These are phyloP conservation scores for Mortierella sp. DNA, from an alignment of 371 early-diverging fungal species.

Conservation along the genomic window DNA sequence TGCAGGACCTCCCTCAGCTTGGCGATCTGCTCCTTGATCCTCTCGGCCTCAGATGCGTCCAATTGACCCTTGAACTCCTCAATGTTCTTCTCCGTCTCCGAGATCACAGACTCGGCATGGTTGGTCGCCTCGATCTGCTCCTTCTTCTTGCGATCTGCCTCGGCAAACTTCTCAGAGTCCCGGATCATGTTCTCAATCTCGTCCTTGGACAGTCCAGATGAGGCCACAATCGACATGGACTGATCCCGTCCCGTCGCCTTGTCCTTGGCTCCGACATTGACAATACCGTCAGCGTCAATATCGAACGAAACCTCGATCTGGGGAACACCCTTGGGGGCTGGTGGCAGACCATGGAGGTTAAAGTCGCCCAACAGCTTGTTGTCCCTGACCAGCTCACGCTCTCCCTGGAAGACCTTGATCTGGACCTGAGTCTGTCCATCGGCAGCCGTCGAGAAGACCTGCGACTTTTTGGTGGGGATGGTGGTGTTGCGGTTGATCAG, in stretches of 20 bases:
- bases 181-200: slow-evolving; percentile 98
- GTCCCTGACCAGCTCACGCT: slow-evolving; percentile 96
- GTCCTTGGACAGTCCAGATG: slow-evolving; percentile 94
- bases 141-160: slow-evolving; percentile 92
- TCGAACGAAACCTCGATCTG: slow-evolving; percentile 98
- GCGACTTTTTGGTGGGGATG: slow-evolving; percentile 99
- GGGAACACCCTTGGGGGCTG: slow-evolving; percentile 95
- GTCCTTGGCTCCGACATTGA: slow-evolving; percentile 98
- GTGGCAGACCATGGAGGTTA: slow-evolving; percentile 91
- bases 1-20: slow-evolving; percentile 80
- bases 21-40: slow-evolving; percentile 85
- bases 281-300: slow-evolving; percentile 99
- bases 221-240: slow-evolving; percentile 97
- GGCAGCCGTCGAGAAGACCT: slow-evolving; percentile 99
- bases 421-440: slow-evolving; percentile 99
- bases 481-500: slow-evolving; percentile 99
- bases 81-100: slow-evolving; percentile 95
- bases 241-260: slow-evolving; percentile 96
- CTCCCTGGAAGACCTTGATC: slow-evolving; percentile 99
- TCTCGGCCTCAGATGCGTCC: slow-evolving; percentile 83
- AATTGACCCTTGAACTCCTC: slow-evolving; percentile 95
- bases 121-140: slow-evolving; percentile 95
- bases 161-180: slow-evolving; percentile 93
- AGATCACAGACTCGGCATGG: slow-evolving; percentile 91
- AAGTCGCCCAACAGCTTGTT: slow-evolving; percentile 99